These are phyloP conservation scores for Maudiozyma bulderi DNA, from an alignment of 805 yeast genomes.

Conservation along the genomic window DNA sequence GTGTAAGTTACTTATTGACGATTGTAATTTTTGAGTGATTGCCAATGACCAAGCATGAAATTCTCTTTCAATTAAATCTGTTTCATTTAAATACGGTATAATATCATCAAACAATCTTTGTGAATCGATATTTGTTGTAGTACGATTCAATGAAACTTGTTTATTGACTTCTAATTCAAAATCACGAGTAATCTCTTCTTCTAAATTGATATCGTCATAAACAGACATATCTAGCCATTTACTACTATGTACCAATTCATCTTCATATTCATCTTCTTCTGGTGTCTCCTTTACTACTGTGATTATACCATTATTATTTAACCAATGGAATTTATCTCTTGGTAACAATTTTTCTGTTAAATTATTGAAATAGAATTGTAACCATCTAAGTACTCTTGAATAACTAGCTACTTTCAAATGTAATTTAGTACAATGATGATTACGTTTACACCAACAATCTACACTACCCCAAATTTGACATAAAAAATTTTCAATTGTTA, in stretches of 20 bases:
- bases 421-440: not conserved
- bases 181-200: not conserved
- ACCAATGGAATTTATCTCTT: not conserved
- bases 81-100: not conserved
- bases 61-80: not conserved
- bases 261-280: not conserved
- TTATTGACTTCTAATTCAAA: not conserved
- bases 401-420: not conserved
- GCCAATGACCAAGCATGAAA: conserved; percentile 4
- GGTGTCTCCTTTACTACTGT: not conserved
- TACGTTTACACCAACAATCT: not conserved
- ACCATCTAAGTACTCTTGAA: not conserved
- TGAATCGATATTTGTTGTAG: too few relatives aligned
- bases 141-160: too few relatives aligned
- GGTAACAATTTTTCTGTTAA: not conserved
- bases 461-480: not conserved
- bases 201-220: not conserved
- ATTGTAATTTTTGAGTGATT: conserved; percentile 1
- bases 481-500: too few relatives aligned
- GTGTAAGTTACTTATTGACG: not conserved
- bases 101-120: not conserved
- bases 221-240: not conserved
- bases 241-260: not conserved
- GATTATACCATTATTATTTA: not conserved
- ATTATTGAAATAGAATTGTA: not conserved